A percentile compares a stretch with the other conserved stretches of the same genome.
These are phyloP conservation scores for Fusarium nanum DNA, from an alignment of 2,329 filamentous ascomycete genomes.

Conservation along the genomic window DNA sequence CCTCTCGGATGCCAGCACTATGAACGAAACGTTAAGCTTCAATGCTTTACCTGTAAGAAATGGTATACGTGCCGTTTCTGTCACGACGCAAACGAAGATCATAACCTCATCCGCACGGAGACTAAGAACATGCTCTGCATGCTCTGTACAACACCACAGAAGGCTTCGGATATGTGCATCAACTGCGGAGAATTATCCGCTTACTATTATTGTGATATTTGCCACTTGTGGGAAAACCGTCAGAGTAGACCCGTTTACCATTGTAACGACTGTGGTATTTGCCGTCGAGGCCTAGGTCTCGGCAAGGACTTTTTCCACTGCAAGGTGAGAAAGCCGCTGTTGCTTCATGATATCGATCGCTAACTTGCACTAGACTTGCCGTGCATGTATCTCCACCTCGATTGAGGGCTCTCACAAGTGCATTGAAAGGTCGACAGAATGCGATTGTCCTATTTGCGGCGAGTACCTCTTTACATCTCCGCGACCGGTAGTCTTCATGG, in stretches of 20 bases:
- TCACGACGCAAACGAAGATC: conserved; percentile 85
- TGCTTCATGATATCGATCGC: neutral
- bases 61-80: conserved; percentile 98
- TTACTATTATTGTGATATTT: conserved; percentile 92
- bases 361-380: conserved; percentile 73
- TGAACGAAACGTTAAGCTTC: conserved; percentile 93
- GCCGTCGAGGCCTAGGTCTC: conserved; percentile 86
- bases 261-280: conserved; percentile 95
- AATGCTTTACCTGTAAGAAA: conserved; percentile 87
- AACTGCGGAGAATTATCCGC: conserved; percentile 82
- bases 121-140: conserved; percentile 98
- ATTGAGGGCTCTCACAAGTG: conserved; percentile 89
- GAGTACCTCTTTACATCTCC: conserved; percentile 97
- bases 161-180: conserved; percentile 80
- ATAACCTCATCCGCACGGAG: conserved; percentile 80
- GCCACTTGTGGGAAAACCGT: conserved; percentile 98
- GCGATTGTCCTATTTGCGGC: conserved; percentile 95
- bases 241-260: conserved; percentile 93
- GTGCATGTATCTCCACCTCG: conserved; percentile 91
- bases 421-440: conserved; percentile 93
- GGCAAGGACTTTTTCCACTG: conserved; percentile 99
- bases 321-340: conserved; percentile 72
- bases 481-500: conserved; percentile 90
- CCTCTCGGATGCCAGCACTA: conserved; percentile 90
- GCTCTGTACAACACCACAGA: conserved; percentile 88